Base-by-base conservation (phyloP, 257 asterid genomes). In the Hygrophila difformis region DNA sequence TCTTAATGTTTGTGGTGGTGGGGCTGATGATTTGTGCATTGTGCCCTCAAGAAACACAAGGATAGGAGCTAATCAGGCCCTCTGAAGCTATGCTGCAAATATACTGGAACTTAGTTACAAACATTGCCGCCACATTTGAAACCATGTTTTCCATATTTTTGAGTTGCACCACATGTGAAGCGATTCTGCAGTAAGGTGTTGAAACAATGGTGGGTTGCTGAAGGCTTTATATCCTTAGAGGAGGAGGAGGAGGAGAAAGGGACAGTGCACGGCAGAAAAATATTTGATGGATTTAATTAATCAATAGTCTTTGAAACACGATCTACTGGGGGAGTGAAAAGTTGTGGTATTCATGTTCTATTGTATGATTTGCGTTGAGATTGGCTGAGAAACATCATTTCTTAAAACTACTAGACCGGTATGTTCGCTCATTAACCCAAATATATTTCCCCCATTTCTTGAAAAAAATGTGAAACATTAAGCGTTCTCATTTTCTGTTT, bases 341-440 rank as follows among this genome's bases (percentile, higher is more conserved):
- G 55, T 28, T 68, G 67, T 23, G 50, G 12, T 8, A n/a, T 68
- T 47, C 75, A 68, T 45, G 70, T 62, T 53, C 47, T 68, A 34
- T 28, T 68, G 53, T 60, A 46, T 19, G 66, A 63, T 5, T 36
- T 68, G 60, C 63, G 70, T 51, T 58, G 50, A 47, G 28, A 52
- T 58, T 8, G 33, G 61, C 55, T 1, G 1, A 17, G 19, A 48
- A 56, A 50, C 59, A 63, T 28, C 38, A 45, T 40, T 50, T 69
- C 37, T 58, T 31, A 15, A 49, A 55, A 21, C n/a, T 10, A 20
- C 20, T 39, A 15, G 34, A n/a, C 53, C 16, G 17, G 68, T 55
- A 55, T 37, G 61, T 47, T 50, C 19, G 15, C 31, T 10, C 8
- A 5, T 8, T 26, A 5, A 5, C 7, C 31, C 8, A 5, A 26